These are phyloP conservation scores for Whalleya microplaca DNA, from an alignment of 2,329 filamentous ascomycete genomes.

Conservation along the genomic window DNA sequence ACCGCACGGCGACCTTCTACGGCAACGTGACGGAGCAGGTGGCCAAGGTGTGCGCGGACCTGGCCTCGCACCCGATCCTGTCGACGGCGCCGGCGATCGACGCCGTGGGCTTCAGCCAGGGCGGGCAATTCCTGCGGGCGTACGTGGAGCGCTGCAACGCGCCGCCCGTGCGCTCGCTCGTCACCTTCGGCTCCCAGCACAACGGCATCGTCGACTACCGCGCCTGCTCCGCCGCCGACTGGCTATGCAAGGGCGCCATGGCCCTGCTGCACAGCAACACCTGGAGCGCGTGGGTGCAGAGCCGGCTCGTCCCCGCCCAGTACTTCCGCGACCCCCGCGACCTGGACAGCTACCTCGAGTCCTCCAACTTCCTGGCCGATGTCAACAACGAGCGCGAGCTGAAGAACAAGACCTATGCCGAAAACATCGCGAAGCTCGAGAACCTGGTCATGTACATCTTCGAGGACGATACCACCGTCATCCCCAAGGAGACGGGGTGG, in stretches of 20 bases:
- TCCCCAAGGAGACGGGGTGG: conserved; percentile 90
- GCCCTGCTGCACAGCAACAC: conserved; percentile 77
- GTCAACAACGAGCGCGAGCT: conserved; percentile 86
- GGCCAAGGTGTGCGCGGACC: conserved; percentile 73
- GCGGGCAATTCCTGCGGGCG: conserved; percentile 91
- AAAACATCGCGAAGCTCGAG: conserved; percentile 70
- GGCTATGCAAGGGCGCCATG: conserved; percentile 80
- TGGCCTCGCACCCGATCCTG: conserved; percentile 77
- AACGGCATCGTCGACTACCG: conserved; percentile 88
- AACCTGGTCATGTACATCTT: conserved; percentile 92
- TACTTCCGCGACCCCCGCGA: conserved; percentile 81
- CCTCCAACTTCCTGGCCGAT: conserved; percentile 89
- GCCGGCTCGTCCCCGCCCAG: conserved; percentile 84
- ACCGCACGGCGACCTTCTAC: conserved; percentile 85
- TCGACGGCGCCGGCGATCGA: conserved; percentile 83
- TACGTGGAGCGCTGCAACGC: conserved; percentile 86
- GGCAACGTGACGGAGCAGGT: conserved; percentile 87
- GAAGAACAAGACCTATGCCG: conserved; percentile 77
- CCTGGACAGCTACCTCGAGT: conserved; percentile 73
- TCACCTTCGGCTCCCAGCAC: conserved; percentile 91
- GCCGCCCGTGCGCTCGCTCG: conserved; percentile 74
- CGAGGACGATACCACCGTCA: conserved; percentile 79
- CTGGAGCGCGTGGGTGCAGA: conserved; percentile 80
- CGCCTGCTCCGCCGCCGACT: conserved; percentile 71
- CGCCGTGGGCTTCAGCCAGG: conserved; percentile 92